Conservation (phyloP, 2,329 filamentous ascomycete genomes). For the Trichoderma endophyticum region DNA sequence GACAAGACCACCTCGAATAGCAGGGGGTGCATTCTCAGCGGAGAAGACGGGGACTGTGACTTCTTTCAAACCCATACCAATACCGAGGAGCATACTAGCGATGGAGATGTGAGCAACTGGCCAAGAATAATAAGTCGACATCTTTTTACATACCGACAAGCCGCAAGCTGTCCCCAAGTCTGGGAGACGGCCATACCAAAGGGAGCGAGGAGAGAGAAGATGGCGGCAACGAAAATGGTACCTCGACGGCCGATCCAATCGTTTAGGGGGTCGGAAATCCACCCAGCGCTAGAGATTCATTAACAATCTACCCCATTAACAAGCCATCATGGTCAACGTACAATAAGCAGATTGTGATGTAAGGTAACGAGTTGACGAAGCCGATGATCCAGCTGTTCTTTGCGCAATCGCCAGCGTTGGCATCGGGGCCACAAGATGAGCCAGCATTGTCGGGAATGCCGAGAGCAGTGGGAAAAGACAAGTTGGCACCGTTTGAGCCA, state of each 20-base stretch:
- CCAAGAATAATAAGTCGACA: not conserved
- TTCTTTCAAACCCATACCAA: slow-evolving; percentile 57
- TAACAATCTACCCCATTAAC: not conserved
- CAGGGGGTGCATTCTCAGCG: slow-evolving; percentile 50
- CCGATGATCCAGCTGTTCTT: slow-evolving; percentile 60
- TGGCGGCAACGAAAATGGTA: slow-evolving; percentile 60
- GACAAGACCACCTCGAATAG: slow-evolving; percentile 52
- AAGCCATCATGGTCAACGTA: slow-evolving; percentile 27
- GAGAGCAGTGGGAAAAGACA: slow-evolving; percentile 44
- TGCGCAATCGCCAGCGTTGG: slow-evolving; percentile 36
- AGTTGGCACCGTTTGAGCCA: slow-evolving; percentile 47
- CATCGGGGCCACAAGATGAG: slow-evolving; percentile 32
- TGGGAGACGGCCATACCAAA: slow-evolving; percentile 59
- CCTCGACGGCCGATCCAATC: slow-evolving; percentile 57
- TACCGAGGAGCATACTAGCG: slow-evolving; percentile 46
- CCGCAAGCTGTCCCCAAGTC: slow-evolving; percentile 56
- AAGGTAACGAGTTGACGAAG: slow-evolving; percentile 52
- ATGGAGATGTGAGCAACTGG: not conserved
- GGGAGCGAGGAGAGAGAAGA: slow-evolving; percentile 60
- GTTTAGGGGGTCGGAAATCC: slow-evolving; percentile 62
- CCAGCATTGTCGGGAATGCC: slow-evolving; percentile 38
- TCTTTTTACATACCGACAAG: slow-evolving; percentile 43
- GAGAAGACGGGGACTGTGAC: slow-evolving; percentile 52
- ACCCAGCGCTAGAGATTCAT: slow-evolving; percentile 45
- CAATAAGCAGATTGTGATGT: slow-evolving; percentile 43